Evolutionary conservation across 2,329 filamentous ascomycete species (phyloP).

Genomic region (Epichloe aotearoae): DNA sequence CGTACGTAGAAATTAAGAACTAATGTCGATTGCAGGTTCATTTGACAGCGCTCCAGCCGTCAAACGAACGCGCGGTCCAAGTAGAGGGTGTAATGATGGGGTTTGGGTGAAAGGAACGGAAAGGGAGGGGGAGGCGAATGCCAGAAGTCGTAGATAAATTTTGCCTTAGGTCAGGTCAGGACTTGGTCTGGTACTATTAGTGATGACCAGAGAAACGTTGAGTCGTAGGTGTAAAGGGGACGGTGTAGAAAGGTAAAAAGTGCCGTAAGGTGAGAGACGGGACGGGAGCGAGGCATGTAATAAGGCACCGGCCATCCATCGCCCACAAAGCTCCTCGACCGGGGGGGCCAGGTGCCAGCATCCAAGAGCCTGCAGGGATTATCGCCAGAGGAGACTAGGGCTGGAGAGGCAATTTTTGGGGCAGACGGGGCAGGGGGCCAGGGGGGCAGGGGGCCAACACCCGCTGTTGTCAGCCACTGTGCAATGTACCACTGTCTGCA

Average conservation of each 20-base stretch:
- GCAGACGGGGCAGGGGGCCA: too few relatives aligned
- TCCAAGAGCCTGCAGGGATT: too few relatives aligned
- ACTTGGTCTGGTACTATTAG: too few relatives aligned
- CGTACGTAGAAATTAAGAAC: conserved; percentile 51
- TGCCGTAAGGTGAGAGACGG: not conserved
- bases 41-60: conserved; percentile 78
- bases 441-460: too few relatives aligned
- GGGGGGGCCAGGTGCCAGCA: too few relatives aligned
- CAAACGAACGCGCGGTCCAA: conserved; percentile 75
- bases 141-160: not conserved
- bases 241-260: not conserved
- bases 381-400: too few relatives aligned
- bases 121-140: conserved; percentile 6
- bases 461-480: too few relatives aligned
- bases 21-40: conserved; percentile 80
- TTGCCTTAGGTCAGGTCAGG: conserved; percentile 2
- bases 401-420: too few relatives aligned
- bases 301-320: not conserved
- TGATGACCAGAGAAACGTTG: not conserved
- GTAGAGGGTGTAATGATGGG: conserved; percentile 12
- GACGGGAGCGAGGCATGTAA: conserved; percentile 1
- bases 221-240: not conserved
- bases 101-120: conserved; percentile 3
- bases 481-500: too few relatives aligned
- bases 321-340: too few relatives aligned